phyloP scores from a whole-genome alignment of 2,329 filamentous ascomycete genomes.

The Ophiobolus disseminans region DNA sequence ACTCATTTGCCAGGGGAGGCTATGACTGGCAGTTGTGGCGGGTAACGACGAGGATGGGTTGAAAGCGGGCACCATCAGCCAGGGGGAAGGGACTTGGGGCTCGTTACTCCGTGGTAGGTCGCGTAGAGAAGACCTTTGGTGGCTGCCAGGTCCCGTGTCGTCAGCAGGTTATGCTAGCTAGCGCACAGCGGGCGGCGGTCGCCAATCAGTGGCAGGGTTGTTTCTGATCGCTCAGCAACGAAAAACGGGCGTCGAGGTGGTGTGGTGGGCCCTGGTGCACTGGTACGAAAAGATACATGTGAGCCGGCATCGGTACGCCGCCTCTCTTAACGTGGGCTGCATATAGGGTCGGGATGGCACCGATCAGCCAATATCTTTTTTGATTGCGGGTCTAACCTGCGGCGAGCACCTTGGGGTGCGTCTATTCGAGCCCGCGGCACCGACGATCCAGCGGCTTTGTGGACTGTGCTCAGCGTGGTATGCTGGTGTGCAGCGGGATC shows the following conservation, averaged over 20 bases:
- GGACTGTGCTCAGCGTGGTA: constrained; percentile 48
- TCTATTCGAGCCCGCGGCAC: constrained; percentile 44
- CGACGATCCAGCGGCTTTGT: constrained; percentile 43
- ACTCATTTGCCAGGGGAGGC: constrained; percentile 32
- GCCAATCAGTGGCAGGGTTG: constrained; percentile 39
- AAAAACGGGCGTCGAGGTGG: constrained; percentile 22
- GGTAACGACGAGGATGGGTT: constrained; percentile 19
- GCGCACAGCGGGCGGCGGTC: constrained; percentile 27
- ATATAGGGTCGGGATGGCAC: constrained; percentile 43
- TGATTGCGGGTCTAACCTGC: constrained; percentile 45
- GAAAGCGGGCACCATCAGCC: constrained; percentile 18
- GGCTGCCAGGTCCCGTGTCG: constrained; percentile 34
- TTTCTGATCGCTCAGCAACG: constrained; percentile 39
- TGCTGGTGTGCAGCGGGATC: constrained; percentile 39
- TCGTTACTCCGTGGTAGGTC: constrained; percentile 19
- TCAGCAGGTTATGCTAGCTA: constrained; percentile 33
- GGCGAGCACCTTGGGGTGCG: constrained; percentile 41
- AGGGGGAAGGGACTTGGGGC: constrained; percentile 22
- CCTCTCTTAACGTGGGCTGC: constrained; percentile 27
- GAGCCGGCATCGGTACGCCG: constrained; percentile 43
- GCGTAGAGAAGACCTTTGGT: constrained; percentile 27
- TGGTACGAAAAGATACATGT: constrained; percentile 42
- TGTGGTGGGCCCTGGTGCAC: constrained; percentile 27
- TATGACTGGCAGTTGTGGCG: constrained; percentile 42
- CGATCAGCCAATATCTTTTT: constrained; percentile 48